Evolutionary conservation across 23 red algal genomes (phyloP), one percentile per base, ranked within the genome.

Genomic region (Cyanidiococcus yangmingshanensis): DNA sequence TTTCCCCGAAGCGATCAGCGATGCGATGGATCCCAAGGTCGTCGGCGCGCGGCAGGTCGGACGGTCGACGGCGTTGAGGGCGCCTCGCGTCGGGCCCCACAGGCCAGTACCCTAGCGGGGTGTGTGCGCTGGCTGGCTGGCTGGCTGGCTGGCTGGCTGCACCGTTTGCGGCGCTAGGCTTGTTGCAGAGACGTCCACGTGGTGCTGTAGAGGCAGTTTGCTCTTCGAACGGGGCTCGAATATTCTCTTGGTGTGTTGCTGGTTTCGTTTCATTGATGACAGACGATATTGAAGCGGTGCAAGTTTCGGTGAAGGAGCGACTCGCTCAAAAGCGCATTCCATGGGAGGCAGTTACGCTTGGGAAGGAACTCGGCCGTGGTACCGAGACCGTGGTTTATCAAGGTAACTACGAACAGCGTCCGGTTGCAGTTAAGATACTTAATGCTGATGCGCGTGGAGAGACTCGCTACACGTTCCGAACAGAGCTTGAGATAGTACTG

Each of bases 361-460:
- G 32, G 63, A 25, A 35, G 12, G 63, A 71, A 29, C 21, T 71
- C 12, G 63, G 63, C 27, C 63, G 63, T 7, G 63, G 63, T 29
- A 71, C 63, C 12, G 63, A 35, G n/a, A 71, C 63, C 63, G 32
- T 35, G 16, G 63, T 71, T 2, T 71, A 71, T 29, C 3, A 25
- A 29, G 63, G 63, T 32, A 35, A 3, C n/a, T 71, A 35, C n/a
- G n/a, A 35, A 25, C 3, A 71, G 21, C 63, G 32, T 2, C n/a
- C 63, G 63, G 63, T 71, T 25, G 63, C 63, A 7, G 63, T 71
- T 2, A 71, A 71, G 27, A 35, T 71, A 29, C 27, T 71, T 7
- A 71, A 71, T 29, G 63, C 21, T 25, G 63, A 35, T 29, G 63
- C 63, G 15, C 3, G n/a, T 12, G 16, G 63, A 7, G n/a, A 71